These are phyloP conservation scores for Solanum habrochaites DNA, from an alignment of 257 asterid species.

Conservation along the genomic window DNA sequence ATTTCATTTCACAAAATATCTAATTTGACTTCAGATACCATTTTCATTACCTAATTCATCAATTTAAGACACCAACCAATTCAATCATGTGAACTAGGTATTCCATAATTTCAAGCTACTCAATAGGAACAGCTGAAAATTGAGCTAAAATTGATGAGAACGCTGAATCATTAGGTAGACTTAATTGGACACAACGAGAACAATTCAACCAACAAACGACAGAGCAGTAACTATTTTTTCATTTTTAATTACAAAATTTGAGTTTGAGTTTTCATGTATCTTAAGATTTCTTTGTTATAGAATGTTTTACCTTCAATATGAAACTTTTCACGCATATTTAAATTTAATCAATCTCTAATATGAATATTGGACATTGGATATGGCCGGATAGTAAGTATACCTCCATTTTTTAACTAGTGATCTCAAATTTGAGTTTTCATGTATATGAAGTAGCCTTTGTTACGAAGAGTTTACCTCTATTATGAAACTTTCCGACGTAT, in stretches of 20 bases:
- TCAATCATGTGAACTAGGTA: not conserved
- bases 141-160: not conserved
- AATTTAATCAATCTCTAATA: not conserved
- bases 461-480: rapidly evolving
- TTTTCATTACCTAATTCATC: not conserved
- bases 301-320: rapidly evolving
- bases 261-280: too few species aligned
- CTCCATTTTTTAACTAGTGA: too few species aligned
- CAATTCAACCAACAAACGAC: not conserved
- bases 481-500: too few species aligned
- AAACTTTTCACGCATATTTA: too few species aligned
- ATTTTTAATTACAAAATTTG: not conserved
- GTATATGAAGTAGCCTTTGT: not conserved
- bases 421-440: not conserved
- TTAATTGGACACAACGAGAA: not conserved
- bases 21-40: not conserved
- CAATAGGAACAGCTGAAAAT: not conserved
- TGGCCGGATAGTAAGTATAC: rapidly evolving
- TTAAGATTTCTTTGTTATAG: too few species aligned
- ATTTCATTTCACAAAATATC: not conserved
- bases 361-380: too few species aligned
- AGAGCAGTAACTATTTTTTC: rapidly evolving
- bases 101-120: not conserved
- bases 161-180: not conserved
- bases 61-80: not conserved